Evolutionary conservation across 768 basidiomycete species (phyloP), one percentile per base, ranked within the genome.

Genomic region (Suillus alpinus): DNA sequence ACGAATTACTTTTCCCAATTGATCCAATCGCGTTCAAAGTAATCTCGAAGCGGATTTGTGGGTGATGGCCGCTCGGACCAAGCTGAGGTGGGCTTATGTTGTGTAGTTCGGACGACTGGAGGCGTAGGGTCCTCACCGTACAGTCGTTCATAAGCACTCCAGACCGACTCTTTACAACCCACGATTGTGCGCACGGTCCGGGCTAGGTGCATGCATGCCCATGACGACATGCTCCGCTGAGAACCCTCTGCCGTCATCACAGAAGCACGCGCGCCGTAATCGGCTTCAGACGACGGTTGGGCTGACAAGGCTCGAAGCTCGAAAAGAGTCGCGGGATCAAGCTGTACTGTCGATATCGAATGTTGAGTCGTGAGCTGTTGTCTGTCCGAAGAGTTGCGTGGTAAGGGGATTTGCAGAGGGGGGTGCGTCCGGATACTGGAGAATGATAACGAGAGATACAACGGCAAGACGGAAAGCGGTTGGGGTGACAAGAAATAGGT

Each of bases 81-180:
- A 49, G 14, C 14, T 49, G 16, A 29, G 4, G 68, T 67, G 37
- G 49, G 68, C 32, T 65, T 73, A 44, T 60, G 67, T 59, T 72
- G 69, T 9, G 75, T 76, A 12, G 77, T 73, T 56, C 75, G 69
- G 52, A 81, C 73, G 50, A 77, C 65, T 8, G 70, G 74, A 29
- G 75, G 74, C 40, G 77, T 75, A 8, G 73, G 67, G 29, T 77
- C 77, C 44, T 77, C 80, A 1, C 73, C 69, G 40, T 72, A 74
- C 0, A 88, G 69, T 57, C 74, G 76, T 49, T 82, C 73, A 68
- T 89, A 91, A 69, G 86, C 86, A 23, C 73, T 71, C 83, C 83
- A 88, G 43, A 92, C 83, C 20, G 86, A 83, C 43, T 88, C 87
- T 66, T 89, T 89, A 75, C 88, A 91, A 16, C 80, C 83, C 29